Percentiles rank a stretch among this genome's conserved stretches.
Conservation (phyloP, 257 asterid species). For the Solanum chaucha region DNA sequence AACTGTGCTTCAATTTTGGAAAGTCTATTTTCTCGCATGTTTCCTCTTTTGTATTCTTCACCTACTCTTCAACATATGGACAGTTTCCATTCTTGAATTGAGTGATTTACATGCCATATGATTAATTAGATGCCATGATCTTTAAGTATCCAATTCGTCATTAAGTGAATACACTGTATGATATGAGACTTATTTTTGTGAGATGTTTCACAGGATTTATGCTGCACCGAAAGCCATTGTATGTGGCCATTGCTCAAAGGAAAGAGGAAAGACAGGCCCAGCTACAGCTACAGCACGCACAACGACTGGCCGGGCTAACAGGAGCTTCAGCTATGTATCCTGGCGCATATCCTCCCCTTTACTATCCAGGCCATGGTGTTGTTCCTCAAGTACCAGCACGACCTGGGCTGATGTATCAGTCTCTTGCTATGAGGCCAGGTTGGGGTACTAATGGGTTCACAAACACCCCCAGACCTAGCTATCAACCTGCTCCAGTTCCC, state of each 20-base stretch:
- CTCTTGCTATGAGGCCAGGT: slow-evolving; percentile 50
- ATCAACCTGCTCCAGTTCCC: slow-evolving; percentile 47
- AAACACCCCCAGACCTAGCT: slow-evolving; percentile 30
- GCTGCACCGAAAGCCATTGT: slow-evolving; percentile 65
- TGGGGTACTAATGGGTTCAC: slow-evolving; percentile 60
- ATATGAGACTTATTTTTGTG: neutral
- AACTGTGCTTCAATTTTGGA: neutral
- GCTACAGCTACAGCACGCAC: slow-evolving; percentile 50
- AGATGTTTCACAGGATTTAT: slow-evolving; percentile 39
- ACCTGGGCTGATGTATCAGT: slow-evolving; percentile 49
- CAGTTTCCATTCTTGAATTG: neutral
- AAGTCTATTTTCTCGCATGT: neutral
- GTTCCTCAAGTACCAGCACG: slow-evolving; percentile 42
- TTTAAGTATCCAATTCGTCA: neutral
- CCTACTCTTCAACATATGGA: neutral
- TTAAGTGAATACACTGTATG: neutral
- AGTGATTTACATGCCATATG: neutral
- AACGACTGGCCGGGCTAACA: slow-evolving; percentile 39
- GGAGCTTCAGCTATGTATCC: slow-evolving; percentile 50
- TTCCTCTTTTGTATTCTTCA: neutral
- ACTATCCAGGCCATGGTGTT: slow-evolving; percentile 53
- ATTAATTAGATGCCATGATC: neutral
- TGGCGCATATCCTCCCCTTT: slow-evolving; percentile 58
- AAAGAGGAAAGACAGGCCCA: slow-evolving; percentile 76
- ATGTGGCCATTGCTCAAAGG: slow-evolving; percentile 79